Base-by-base conservation (phyloP, 495 filamentous ascomycete genomes). In the Penicillium dipodomyicola region DNA sequence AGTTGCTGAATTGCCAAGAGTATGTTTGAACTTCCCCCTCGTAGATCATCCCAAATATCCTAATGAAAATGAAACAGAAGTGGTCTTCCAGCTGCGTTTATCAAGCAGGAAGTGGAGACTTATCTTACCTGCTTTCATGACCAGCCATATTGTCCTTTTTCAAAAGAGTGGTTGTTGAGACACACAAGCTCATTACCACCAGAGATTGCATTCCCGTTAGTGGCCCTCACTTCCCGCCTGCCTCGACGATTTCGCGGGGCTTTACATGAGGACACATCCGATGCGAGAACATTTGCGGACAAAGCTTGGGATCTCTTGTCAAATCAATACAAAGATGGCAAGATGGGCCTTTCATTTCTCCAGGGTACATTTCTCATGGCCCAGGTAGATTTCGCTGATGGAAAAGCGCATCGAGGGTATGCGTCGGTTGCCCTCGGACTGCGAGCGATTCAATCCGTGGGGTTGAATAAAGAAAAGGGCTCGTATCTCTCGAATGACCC, bases 111-210 rank as follows among this genome's bases (percentile, higher is more conserved):
- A 49, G 59, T 70, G 15, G 51, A 68, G 6, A 54, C 55, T 19
- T 70, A 68, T 35, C 45, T 70, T 10, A 52, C 30, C 23, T 49
- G 64, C 40, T 66, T 70, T 23, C 67, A 70, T 51, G 67, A 70
- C 39, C 67, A 68, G 33, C 67, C 67, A 6, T 70, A 66, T 37
- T 66, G 65, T 43, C 58, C 66, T 2, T 68, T 70, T 22, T 43
- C 57, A 3, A 62, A 60, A 32, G 19, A 54, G 1, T 70, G 67
- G 67, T 55, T 70, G n/a, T 17, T 64, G 11, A 20, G 49, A 14
- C 56, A 60, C n/a, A 54, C 57, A 7, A 1, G 20, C 3, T 56
- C 39, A 2, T 54, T 70, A 14, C 63, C 65, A 5, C 45, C 59
- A 19, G 65, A 70, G 23, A 52, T 68, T 15, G 42, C 61, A 9